Conservation (phyloP, 768 basidiomycete genomes). For the Baorangia bicolor region DNA sequence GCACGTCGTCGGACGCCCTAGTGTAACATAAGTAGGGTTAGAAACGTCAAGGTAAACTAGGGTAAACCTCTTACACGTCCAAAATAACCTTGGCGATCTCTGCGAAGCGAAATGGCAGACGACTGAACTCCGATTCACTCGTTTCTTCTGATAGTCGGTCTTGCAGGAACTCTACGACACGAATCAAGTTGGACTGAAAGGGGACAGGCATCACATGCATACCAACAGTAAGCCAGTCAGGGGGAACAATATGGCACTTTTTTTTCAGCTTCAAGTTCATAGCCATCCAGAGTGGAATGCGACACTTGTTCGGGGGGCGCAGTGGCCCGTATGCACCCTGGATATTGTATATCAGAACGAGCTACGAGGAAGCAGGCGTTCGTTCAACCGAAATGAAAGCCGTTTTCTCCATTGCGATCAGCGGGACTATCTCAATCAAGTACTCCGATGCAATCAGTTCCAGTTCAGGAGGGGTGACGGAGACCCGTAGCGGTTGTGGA, state of each 20-base stretch:
- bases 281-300: constrained; percentile 96
- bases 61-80: constrained; percentile 69
- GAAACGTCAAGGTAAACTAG: neutral
- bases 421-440: constrained; percentile 80
- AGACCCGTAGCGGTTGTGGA: constrained; percentile 64
- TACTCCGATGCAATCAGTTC: constrained; percentile 87
- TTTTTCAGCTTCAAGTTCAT: constrained; percentile 91
- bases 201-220: constrained; percentile 24
- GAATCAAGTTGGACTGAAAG: neutral
- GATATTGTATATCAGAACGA: constrained; percentile 5
- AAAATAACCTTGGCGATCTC: constrained; percentile 90
- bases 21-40: neutral
- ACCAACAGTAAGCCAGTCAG: constrained; percentile 89
- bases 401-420: constrained; percentile 88
- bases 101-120: constrained; percentile 82
- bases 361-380: constrained; percentile 9
- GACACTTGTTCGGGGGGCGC: constrained; percentile 78
- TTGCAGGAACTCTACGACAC: constrained; percentile 71
- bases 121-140: constrained; percentile 67
- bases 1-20: constrained; percentile 90
- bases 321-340: constrained; percentile 95
- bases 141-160: constrained; percentile 74
- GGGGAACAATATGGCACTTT: constrained; percentile 90
- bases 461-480: constrained; percentile 80
- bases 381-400: constrained; percentile 81